Base-by-base conservation (phyloP, 306 rosid genomes). In the Pyrus pyrifolia region DNA sequence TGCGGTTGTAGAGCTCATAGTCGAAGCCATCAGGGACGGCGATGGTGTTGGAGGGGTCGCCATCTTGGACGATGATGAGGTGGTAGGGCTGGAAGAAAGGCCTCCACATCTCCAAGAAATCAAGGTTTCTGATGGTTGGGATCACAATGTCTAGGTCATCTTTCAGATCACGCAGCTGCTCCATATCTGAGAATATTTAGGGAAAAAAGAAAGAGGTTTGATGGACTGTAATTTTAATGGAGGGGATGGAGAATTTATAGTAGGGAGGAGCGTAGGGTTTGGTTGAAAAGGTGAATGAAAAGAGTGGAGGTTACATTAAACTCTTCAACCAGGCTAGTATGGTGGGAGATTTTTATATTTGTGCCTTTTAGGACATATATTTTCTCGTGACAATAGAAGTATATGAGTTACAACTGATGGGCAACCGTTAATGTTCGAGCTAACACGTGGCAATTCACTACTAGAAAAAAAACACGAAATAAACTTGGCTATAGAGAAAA, bases 1-100 rank as follows among this genome's bases (percentile, higher is more conserved):
- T 79, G 27, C 83, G 81, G 57, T 83, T 83, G 33, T 67, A 83
- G 70, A 86, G 87, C 78, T 87, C 88, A 45, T 84, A 84, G 53
- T 87, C 86, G 66, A 79, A 87, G 5, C 86, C 88, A 3, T 84
- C 74, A 0, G 90, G 86, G 8, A 84, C 81, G 31, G 25, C 23
- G 29, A 78, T 70, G 29, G 75, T 15, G n/a, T 78, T 69, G 69
- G 81, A 40, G 45, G 81, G 76, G 42, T 78, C 81, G 8, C 81
- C 81, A 27, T 70, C 81, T 33, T 70, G 81, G 4, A 78, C 70
- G 19, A 78, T 78, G 67, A 78, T 78, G 65, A 76, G 79, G 66
- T 76, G 79, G 70, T 68, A 70, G 61, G 68, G 71, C 14, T 78
- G 61, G 21, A 78, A 78, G 62, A 78, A 78, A 11, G 81, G 81